Base-by-base conservation (phyloP, 371 early-diverging fungal genomes). In the Circinella umbellata region DNA sequence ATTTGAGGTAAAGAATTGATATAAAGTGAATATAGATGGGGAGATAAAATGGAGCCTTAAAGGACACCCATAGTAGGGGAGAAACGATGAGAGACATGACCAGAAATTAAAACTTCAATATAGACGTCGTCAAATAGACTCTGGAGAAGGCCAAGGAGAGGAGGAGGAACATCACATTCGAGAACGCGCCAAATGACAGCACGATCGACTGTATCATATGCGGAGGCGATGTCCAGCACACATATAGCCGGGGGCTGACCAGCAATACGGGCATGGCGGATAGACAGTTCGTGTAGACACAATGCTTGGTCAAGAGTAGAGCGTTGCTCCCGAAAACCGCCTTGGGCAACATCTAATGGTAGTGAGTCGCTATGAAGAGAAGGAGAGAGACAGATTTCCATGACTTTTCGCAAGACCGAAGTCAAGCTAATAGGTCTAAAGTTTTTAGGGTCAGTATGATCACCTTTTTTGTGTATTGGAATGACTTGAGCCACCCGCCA, bases 151-250 rank as follows among this genome's bases (percentile, higher is more conserved):
- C n/a, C 14, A 55, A 55, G 55, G 5, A 55, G 5, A 5, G 55
- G 55, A 55, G 13, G 1, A 18, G 55, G 34, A n/a, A 36, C n/a
- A n/a, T n/a, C n/a, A 14, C 20, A 53, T 4, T 36, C 18, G 15
- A 73, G 67, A 3, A 38, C 7, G 7, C 37, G 6, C 75, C 75
- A 75, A 11, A 75, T 69, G 15, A 68, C 38, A 3, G 27, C 10
- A 13, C 75, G 63, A 48, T 71, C 69, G 1, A 69, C 69, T n/a
- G n/a, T n/a, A n/a, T n/a, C n/a, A n/a, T n/a, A n/a, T n/a, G n/a
- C n/a, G n/a, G n/a, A n/a, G n/a, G 71, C 64, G 46, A 75, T 75
- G 20, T 72, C 75, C 4, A 75, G 61, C 54, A 75, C 69, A 5
- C 69, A 72, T 1, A 67, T 18, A 9, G 60, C 48, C 1, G 75